Evolutionary conservation across 352 stramenopile species (phyloP), one percentile per base, ranked within the genome.

Genomic region (Pythium periplocum): DNA sequence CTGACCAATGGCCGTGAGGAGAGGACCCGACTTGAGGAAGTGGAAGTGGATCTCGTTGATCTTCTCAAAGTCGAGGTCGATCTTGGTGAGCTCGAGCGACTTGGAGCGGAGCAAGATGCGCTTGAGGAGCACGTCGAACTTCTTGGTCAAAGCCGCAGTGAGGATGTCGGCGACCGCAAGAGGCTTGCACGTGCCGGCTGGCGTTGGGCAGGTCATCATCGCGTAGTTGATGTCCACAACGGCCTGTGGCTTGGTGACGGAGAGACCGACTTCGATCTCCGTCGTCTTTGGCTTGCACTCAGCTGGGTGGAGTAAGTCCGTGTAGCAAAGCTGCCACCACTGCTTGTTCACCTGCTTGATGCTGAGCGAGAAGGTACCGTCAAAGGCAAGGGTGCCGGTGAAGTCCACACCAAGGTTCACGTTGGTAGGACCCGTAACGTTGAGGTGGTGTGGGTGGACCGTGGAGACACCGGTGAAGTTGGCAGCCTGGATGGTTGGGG

Each of bases 281-380:
- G 85, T 48, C 3, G 56, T 64, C 42, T 66, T 46, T 11, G 77
- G 64, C 34, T 53, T 49, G 53, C 77, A 87, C 17, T 62, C 62
- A 32, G 73, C 71, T 26, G 17, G 17, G 60, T 84, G 62, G 45
- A 86, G 55, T 37, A 76, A 45, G 61, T 83, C 61, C 44, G 73
- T 71, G 68, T 71, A 83, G 71, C 75, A 84, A 45, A 86, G 62
- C 51, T 80, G 65, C 55, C 73, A 86, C 74, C 77, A 87, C 53
- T 77, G 74, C 55, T 79, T 65, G 60, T 86, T 53, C 33, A 71
- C 64, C 69, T 83, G 73, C 52, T 70, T 60, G 52, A 86, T 72
- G 47, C 75, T 59, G 36, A 87, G 49, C 26, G 53, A 58, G 33
- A 87, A 17, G 32, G 60, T 73, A 37, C 53, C 70, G 46, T 69